A percentile compares a stretch with the other conserved stretches of the same genome.
These are phyloP conservation scores for Eleusine indica DNA, from an alignment of 176 grass and related monocot species.

Conservation along the genomic window DNA sequence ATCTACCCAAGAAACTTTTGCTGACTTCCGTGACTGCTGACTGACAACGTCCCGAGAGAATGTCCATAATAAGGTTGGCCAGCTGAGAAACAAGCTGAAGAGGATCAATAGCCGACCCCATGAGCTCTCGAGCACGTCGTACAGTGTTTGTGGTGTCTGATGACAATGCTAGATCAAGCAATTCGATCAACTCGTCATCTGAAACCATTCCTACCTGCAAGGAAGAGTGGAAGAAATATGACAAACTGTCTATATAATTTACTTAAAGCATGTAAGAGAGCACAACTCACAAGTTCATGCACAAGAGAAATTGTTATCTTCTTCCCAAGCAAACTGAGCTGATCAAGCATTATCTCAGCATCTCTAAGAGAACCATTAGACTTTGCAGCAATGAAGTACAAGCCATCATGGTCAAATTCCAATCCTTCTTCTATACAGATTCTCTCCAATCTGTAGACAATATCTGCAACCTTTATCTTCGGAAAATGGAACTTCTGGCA, in stretches of 20 bases:
- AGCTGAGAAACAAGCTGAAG: conserved; percentile 97
- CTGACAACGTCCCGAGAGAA: conserved; percentile 77
- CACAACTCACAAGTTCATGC: conserved; percentile 88
- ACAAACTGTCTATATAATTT: conserved; percentile 15
- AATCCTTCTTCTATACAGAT: conserved; percentile 87
- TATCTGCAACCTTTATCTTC: conserved; percentile 83
- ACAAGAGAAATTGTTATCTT: conserved; percentile 92
- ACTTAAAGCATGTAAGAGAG: conserved; percentile 20
- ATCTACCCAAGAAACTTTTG: conserved; percentile 86
- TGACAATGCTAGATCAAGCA: conserved; percentile 96
- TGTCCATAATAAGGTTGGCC: conserved; percentile 99
- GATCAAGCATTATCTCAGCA: conserved; percentile 95
- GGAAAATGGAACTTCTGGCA: conserved; percentile 98
- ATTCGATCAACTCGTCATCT: conserved; percentile 90
- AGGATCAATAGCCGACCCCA: conserved; percentile 88
- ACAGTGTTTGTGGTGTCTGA: conserved; percentile 94
- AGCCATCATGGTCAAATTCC: conserved; percentile 88
- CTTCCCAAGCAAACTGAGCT: conserved; percentile 94
- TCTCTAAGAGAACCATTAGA: conserved; percentile 93
- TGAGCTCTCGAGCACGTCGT: conserved; percentile 84
- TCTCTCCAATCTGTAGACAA: conserved; percentile 71
- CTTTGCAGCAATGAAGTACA: conserved; percentile 86
- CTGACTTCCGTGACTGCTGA: conserved; percentile 78
- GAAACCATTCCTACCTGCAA: conserved; percentile 92
- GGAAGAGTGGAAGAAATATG: conserved; percentile 42